Evolutionary conservation across 306 rosid species (phyloP).

Genomic region (Malus sieversii): DNA sequence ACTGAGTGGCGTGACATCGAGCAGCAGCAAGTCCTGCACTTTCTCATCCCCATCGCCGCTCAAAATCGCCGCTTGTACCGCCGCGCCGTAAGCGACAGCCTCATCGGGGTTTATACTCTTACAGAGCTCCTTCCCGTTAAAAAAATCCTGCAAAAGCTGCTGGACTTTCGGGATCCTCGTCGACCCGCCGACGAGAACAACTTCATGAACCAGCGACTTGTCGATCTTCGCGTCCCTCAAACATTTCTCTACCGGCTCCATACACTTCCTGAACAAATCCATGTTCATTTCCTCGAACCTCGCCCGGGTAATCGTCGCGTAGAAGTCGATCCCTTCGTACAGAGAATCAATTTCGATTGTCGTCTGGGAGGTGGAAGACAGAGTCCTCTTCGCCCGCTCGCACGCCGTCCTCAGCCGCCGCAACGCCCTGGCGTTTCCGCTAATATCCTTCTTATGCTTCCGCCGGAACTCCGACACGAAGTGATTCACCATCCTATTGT

Average conservation of each 20-base stretch:
- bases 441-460: constrained; percentile 69
- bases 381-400: constrained; percentile 66
- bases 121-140: constrained; percentile 81
- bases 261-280: constrained; percentile 73
- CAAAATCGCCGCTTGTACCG: constrained; percentile 78
- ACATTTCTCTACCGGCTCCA: constrained; percentile 87
- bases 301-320: constrained; percentile 64
- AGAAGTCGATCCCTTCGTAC: constrained; percentile 73
- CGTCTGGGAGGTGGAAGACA: constrained; percentile 64
- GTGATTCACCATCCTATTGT: constrained; percentile 75
- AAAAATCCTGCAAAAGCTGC: constrained; percentile 61
- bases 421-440: constrained; percentile 61
- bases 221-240: constrained; percentile 62
- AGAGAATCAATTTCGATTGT: constrained; percentile 72
- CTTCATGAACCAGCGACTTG: constrained; percentile 54
- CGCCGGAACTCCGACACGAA: constrained; percentile 53
- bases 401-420: constrained; percentile 73
- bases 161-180: constrained; percentile 77
- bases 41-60: constrained; percentile 66
- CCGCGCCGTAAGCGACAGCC: constrained; percentile 84
- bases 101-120: constrained; percentile 83
- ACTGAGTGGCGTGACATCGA: constrained; percentile 74
- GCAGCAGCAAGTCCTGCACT: constrained; percentile 62
- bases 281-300: constrained; percentile 73
- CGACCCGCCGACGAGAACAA: constrained; percentile 79